Evolutionary conservation across 2,329 filamentous ascomycete species (phyloP).

Genomic region (Diaporthe vaccinii): DNA sequence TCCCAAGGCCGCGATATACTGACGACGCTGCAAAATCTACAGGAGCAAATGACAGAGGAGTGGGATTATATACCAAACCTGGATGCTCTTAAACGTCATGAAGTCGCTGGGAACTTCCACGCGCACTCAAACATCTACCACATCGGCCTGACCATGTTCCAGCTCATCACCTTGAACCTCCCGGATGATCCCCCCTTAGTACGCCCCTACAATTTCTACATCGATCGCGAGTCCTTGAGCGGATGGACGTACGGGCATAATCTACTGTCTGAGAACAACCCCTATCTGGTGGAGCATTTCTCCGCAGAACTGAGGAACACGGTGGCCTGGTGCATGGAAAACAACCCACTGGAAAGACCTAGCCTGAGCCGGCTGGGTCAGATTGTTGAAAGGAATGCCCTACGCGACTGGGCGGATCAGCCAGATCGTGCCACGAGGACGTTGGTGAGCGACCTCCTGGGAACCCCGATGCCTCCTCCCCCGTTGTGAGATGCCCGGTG

Average conservation of each 20-base stretch:
- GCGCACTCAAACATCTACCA: constrained; percentile 28
- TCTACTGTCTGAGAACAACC: neutral
- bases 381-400: neutral
- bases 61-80: constrained; percentile 17
- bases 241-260: constrained; percentile 28
- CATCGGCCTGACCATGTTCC: constrained; percentile 16
- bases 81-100: neutral
- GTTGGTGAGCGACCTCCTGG: neutral
- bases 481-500: neutral
- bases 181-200: neutral
- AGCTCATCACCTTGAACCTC: neutral
- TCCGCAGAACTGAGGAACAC: constrained; percentile 1
- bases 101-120: neutral
- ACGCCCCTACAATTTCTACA: neutral
- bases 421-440: neutral
- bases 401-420: neutral
- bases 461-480: neutral
- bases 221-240: neutral
- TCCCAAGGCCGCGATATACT: neutral
- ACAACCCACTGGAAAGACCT: constrained; percentile 3
- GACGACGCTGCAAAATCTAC: neutral
- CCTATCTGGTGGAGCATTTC: neutral
- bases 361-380: neutral
- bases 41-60: constrained; percentile 24
- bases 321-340: constrained; percentile 23